Evolutionary conservation across 108 stramenopile species (phyloP).

Genomic region (Skeletonema tropicum): DNA sequence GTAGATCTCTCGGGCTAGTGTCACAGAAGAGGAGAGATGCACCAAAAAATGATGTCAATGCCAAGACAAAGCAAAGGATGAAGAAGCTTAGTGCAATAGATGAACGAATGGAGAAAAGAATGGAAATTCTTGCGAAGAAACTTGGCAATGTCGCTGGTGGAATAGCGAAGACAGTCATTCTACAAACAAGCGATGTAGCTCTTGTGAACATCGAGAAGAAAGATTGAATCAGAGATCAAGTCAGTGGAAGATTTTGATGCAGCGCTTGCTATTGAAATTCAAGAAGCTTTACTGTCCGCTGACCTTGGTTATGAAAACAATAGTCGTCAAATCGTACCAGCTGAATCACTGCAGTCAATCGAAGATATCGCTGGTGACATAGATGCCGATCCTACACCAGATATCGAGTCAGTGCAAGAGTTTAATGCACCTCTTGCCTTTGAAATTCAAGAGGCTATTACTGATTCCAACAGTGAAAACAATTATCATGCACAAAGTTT

Average conservation of each 20-base stretch:
- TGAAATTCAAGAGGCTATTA: constrained; percentile 34
- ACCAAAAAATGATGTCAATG: neutral
- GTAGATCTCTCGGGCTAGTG: constrained; percentile 24
- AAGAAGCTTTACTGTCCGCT: constrained; percentile 31
- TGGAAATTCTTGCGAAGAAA: constrained; percentile 29
- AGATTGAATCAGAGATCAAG: constrained; percentile 10
- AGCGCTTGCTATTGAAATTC: constrained; percentile 41
- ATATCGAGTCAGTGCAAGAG: constrained; percentile 34
- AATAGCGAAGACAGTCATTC: constrained; percentile 18
- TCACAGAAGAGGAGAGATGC: constrained; percentile 6
- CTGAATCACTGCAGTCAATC: neutral
- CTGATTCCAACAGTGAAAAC: constrained; percentile 4
- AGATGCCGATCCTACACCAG: neutral
- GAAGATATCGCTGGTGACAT: neutral
- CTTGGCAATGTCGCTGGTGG: constrained; percentile 25
- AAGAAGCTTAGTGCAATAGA: constrained; percentile 34
- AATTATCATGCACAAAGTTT: neutral
- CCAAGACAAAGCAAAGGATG: constrained; percentile 5
- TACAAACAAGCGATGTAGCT: neutral
- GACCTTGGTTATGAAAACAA: constrained; percentile 8
- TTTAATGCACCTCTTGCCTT: constrained; percentile 35
- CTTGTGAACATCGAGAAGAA: neutral
- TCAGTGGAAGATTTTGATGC: constrained; percentile 41
- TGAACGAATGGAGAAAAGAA: constrained; percentile 38
- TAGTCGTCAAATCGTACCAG: neutral